phyloP scores from a whole-genome alignment of 805 yeast genomes.

The Yamadazyma nakazawae region DNA sequence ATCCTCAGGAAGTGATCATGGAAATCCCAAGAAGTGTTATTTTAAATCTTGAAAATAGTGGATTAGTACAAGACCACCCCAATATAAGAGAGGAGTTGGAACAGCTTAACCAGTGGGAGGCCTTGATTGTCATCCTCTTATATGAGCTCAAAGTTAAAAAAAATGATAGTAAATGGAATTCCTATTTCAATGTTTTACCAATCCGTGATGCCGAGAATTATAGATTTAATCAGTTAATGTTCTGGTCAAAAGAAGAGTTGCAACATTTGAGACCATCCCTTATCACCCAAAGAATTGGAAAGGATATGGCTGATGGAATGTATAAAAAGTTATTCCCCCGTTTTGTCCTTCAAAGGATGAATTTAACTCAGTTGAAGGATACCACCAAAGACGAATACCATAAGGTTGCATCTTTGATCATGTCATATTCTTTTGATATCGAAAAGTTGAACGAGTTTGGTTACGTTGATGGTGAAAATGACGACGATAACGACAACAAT shows the following conservation, averaged over 20 bases:
- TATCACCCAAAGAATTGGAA: slow-evolving; percentile 69
- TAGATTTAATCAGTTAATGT: slow-evolving; percentile 66
- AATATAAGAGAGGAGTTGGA: slow-evolving; percentile 34
- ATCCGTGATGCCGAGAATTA: slow-evolving; percentile 24
- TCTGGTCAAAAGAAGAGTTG: slow-evolving; percentile 69
- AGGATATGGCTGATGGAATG: slow-evolving; percentile 59
- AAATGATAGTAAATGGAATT: slow-evolving; percentile 56
- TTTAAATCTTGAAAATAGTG: slow-evolving; percentile 58
- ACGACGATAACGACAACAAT: slow-evolving; percentile 23
- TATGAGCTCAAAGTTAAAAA: slow-evolving; percentile 52
- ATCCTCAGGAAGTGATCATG: slow-evolving; percentile 62
- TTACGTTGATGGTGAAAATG: slow-evolving; percentile 19
- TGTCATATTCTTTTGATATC: slow-evolving; percentile 91
- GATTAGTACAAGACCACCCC: slow-evolving; percentile 33
- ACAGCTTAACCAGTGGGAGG: slow-evolving; percentile 68
- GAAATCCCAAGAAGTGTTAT: slow-evolving; percentile 59
- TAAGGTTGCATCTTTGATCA: slow-evolving; percentile 70
- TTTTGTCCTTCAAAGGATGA: slow-evolving; percentile 26
- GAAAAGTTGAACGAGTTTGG: slow-evolving; percentile 35
- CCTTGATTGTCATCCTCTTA: slow-evolving; percentile 63
- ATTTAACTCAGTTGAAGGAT: slow-evolving; percentile 29
- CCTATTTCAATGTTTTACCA: slow-evolving; percentile 75
- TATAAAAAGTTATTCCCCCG: slow-evolving; percentile 44
- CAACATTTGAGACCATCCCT: slow-evolving; percentile 62
- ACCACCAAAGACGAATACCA: slow-evolving; percentile 58